A percentile compares a stretch with the other conserved stretches of the same genome.
These are phyloP conservation scores for Neonectria coccinea DNA, from an alignment of 2,329 filamentous ascomycete species.

Conservation along the genomic window DNA sequence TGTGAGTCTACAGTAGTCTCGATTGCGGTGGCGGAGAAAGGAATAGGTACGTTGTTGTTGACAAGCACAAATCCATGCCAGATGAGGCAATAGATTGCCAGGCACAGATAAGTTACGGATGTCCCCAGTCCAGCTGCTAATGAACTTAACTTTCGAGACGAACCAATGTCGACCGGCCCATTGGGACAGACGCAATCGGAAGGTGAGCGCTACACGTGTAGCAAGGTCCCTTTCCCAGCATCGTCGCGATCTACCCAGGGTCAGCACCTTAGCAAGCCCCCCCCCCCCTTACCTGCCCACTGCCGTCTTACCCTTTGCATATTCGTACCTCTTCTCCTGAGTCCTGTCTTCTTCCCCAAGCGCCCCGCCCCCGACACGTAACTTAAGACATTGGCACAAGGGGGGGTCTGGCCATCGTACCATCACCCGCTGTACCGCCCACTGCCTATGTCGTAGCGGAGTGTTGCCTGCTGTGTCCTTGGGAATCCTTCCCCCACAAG, in stretches of 20 bases:
- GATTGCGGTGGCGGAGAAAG: too few species aligned
- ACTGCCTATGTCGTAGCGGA: neutral
- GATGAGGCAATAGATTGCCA: neutral
- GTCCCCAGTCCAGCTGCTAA: neutral
- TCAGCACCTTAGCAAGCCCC: too few species aligned
- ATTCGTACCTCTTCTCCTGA: neutral
- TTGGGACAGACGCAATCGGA: neutral
- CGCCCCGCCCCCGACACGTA: neutral
- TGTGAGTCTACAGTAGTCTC: too few species aligned
- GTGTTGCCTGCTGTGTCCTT: neutral
- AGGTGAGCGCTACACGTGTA: neutral
- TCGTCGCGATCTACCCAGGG: neutral
- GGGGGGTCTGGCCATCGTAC: constrained; percentile 1
- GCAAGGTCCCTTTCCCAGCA: neutral
- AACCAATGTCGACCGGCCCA: neutral
- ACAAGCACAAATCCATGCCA: neutral
- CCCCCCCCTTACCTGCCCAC: too few species aligned
- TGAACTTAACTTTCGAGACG: neutral
- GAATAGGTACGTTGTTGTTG: too few species aligned
- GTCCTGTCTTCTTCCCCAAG: neutral
- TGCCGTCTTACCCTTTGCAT: neutral
- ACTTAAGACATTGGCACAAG: neutral
- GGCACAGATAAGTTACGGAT: neutral
- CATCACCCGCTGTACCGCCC: neutral
- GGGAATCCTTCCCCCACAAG: neutral